Evolutionary conservation across 305 asterid genomes (phyloP), one percentile per base, ranked within the genome.

Genomic region (Lippia alba): DNA sequence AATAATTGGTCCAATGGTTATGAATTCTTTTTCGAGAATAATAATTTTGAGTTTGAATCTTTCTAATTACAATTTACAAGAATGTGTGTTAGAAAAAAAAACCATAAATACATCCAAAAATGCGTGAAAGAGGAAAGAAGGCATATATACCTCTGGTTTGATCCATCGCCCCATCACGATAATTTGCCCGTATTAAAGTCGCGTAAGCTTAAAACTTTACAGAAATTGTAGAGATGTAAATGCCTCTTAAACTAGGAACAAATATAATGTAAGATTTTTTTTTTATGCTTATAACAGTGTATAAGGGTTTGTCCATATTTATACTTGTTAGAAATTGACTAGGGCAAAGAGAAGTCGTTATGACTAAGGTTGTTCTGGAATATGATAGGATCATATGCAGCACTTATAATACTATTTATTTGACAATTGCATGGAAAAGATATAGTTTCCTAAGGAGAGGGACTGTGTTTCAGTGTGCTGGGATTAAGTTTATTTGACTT

Each of bases 101-200:
- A 24, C 30, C 30, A 24, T 24, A 14, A 49, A 4, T 16, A 16
- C 12, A 55, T 53, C 5, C 1, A 24, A 17, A 51, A 53, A 53
- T 6, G 2, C 16, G 18, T 10, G n/a, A 17, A 18, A 7, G 2
- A 36, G 16, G 1, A 2, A 49, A 0, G 7, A 8, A n/a, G 8
- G 49, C 67, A 4, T 24, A 24, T 8, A 36, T 82, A 89, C 95
- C 94, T 91, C 97, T 55, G 94, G 91, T 76, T 80, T 91, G 30
- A 91, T 75, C 97, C 97, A 91, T 73, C 94, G 96, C 32, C 87
- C 96, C 97, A 89, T 91, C 41, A 53, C 44, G 55, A 40, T 7
- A 24, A 54, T 41, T 4, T 46, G 46, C 64, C 36, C 15, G 32
- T 36, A 46, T 32, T 10, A 60, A 8, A 60, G 6, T 2, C 3